A percentile compares a stretch with the other conserved stretches of the same genome.
phyloP scores from a whole-genome alignment of 108 stramenopile genomes.

The Cyclostephanos tholiformis region DNA sequence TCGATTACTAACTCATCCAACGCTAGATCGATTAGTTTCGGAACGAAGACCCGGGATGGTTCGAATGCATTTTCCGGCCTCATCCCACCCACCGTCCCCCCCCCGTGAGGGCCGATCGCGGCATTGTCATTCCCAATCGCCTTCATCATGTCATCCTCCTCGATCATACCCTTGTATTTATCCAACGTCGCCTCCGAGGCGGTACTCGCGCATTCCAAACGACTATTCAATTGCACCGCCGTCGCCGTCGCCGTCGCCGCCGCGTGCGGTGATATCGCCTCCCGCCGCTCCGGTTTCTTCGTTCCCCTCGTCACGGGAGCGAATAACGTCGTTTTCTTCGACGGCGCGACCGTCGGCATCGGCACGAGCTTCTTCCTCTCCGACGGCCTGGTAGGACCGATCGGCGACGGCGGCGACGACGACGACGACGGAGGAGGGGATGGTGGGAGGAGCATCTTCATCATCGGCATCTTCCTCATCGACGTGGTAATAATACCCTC shows the following conservation, averaged over 20 bases:
- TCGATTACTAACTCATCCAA: background rate
- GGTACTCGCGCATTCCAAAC: constrained; percentile 21
- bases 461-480: too few species aligned
- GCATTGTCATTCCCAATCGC: background rate
- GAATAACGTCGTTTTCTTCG: background rate
- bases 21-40: background rate
- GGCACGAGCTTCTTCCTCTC: constrained; percentile 2
- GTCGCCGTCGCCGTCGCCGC: too few species aligned
- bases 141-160: background rate
- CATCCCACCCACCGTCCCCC: too few species aligned
- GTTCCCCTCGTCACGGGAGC: background rate
- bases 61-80: background rate
- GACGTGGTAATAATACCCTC: too few species aligned
- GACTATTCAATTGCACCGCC: background rate
- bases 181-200: constrained; percentile 16
- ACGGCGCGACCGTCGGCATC: background rate
- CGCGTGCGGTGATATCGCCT: too few species aligned
- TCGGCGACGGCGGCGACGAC: background rate
- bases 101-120: background rate
- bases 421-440: background rate
- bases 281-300: background rate
- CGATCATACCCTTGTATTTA: constrained; percentile 10
- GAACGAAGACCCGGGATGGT: constrained; percentile 17
- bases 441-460: background rate
- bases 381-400: background rate